These are phyloP conservation scores for Aureobasidium sp. DNA, from an alignment of 2,329 filamentous ascomycete genomes.

Conservation along the genomic window DNA sequence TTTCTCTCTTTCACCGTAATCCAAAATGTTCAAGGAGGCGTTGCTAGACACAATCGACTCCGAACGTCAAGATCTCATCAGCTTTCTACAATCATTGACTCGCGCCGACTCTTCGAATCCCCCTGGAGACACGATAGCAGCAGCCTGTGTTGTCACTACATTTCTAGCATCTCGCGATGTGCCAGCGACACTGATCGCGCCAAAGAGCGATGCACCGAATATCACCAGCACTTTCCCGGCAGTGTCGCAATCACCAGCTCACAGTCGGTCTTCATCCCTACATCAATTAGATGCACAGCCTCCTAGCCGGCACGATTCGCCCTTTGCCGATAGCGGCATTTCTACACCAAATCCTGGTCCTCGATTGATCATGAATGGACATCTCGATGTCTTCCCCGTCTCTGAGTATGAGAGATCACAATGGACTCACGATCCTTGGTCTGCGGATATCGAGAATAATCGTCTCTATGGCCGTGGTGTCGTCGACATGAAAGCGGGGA, in stretches of 20 bases:
- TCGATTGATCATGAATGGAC: slow-evolving; percentile 46
- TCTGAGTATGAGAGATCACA: slow-evolving; percentile 30
- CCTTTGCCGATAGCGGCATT: background rate
- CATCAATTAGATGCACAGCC: slow-evolving; percentile 16
- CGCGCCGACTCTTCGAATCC: slow-evolving; percentile 43
- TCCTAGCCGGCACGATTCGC: background rate
- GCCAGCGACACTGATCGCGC: slow-evolving; percentile 32
- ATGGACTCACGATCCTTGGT: slow-evolving; percentile 44
- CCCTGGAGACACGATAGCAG: slow-evolving; percentile 42
- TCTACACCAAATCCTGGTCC: slow-evolving; percentile 27
- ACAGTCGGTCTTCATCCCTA: slow-evolving; percentile 4
- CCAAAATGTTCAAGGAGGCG: slow-evolving; percentile 25
- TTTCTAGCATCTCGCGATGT: slow-evolving; percentile 34
- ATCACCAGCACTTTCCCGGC: slow-evolving; percentile 37
- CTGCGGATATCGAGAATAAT: slow-evolving; percentile 37
- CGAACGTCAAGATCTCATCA: slow-evolving; percentile 32
- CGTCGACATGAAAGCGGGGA: slow-evolving; percentile 52
- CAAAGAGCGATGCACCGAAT: slow-evolving; percentile 37
- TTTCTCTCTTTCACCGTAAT: background rate
- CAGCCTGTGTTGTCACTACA: slow-evolving; percentile 35
- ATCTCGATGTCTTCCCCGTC: slow-evolving; percentile 48
- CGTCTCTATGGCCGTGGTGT: slow-evolving; percentile 43
- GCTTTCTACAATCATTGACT: slow-evolving; percentile 38
- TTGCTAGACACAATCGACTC: slow-evolving; percentile 32
- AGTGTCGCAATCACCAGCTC: slow-evolving; percentile 10